A percentile compares a stretch with the other conserved stretches of the same genome.
These are phyloP conservation scores for Pulveroboletus ravenelii DNA, from an alignment of 768 basidiomycete species.

Conservation along the genomic window DNA sequence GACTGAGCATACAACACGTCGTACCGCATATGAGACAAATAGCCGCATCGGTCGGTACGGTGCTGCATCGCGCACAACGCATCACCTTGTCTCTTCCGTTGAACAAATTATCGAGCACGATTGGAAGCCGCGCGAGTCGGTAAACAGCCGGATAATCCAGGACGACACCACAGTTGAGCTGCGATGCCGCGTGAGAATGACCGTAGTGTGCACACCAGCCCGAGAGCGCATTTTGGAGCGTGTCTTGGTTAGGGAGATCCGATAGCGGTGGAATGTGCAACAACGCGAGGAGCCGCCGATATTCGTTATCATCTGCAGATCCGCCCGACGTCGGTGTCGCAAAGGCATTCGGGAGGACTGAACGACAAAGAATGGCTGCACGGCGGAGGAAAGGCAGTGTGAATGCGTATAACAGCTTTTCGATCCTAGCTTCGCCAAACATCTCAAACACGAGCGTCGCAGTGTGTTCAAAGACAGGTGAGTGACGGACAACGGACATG, in stretches of 20 bases:
- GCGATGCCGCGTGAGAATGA: slow-evolving; percentile 71
- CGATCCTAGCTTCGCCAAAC: slow-evolving; percentile 79
- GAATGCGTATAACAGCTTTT: slow-evolving; percentile 81
- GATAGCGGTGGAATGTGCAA: slow-evolving; percentile 78
- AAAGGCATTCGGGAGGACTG: slow-evolving; percentile 63
- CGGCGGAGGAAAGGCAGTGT: slow-evolving; percentile 90
- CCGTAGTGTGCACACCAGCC: slow-evolving; percentile 92
- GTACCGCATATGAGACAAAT: slow-evolving; percentile 89
- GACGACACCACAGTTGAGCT: slow-evolving; percentile 71
- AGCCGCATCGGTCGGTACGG: slow-evolving; percentile 78
- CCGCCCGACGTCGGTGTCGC: slow-evolving; percentile 37
- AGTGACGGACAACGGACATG: slow-evolving; percentile 87
- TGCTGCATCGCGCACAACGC: slow-evolving; percentile 72
- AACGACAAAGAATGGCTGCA: slow-evolving; percentile 78
- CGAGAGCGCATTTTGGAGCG: slow-evolving; percentile 80
- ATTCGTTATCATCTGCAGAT: slow-evolving; percentile 57
- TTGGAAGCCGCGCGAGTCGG: slow-evolving; percentile 75
- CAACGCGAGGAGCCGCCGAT: slow-evolving; percentile 66
- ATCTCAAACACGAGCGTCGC: slow-evolving; percentile 74
- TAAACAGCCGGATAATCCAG: slow-evolving; percentile 84
- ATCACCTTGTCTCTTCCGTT: slow-evolving; percentile 67
- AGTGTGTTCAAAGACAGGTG: slow-evolving; percentile 80
- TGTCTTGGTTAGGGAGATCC: slow-evolving; percentile 77
- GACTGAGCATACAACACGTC: slow-evolving; percentile 84
- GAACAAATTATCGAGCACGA: slow-evolving; percentile 80